Percentiles rank a stretch among this genome's conserved stretches.
Conservation (phyloP, 148 eudicot species). For the Nyssa sinensis region DNA sequence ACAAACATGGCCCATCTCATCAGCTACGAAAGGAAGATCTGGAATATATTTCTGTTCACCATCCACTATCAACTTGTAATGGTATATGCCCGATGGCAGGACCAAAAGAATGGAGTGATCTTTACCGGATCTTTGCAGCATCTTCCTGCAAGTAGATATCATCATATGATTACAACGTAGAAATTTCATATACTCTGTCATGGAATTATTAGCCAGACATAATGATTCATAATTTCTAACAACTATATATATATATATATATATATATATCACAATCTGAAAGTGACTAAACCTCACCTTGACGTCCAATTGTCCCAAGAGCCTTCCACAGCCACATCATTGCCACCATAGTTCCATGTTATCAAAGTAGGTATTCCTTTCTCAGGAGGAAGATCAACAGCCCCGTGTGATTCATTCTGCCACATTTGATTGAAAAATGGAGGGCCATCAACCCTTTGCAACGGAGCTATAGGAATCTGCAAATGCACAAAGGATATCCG, state of each 20-base stretch:
- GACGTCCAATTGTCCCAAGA: slow-evolving; percentile 97
- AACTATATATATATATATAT: too few relatives aligned
- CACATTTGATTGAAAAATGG: slow-evolving; percentile 36
- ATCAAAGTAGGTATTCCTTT: slow-evolving; percentile 74
- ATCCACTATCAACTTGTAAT: slow-evolving; percentile 77
- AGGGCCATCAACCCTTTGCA: slow-evolving; percentile 45
- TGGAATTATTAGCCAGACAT: too few relatives aligned
- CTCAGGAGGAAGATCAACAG: slow-evolving; percentile 45
- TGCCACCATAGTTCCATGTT: slow-evolving; percentile 85
- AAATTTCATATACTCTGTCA: too few relatives aligned
- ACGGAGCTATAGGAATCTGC: slow-evolving; percentile 72
- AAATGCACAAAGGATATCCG: slow-evolving; percentile 9
- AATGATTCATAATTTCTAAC: too few relatives aligned
- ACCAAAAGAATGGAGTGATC: slow-evolving; percentile 71
- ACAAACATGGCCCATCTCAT: slow-evolving; percentile 58
- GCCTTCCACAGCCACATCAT: slow-evolving; percentile 75
- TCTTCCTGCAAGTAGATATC: slow-evolving; percentile 46
- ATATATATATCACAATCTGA: too few relatives aligned
- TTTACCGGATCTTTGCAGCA: slow-evolving; percentile 70
- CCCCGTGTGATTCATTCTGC: slow-evolving; percentile 38
- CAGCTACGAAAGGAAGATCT: slow-evolving; percentile 67
- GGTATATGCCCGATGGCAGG: slow-evolving; percentile 82
- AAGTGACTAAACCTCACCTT: slow-evolving; percentile 35
- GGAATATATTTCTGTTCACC: slow-evolving; percentile 65
- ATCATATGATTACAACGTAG: too few relatives aligned